Evolutionary conservation across 441 rosid genomes (phyloP), one percentile per base, ranked within the genome.

Genomic region (Biscutella laevigata): DNA sequence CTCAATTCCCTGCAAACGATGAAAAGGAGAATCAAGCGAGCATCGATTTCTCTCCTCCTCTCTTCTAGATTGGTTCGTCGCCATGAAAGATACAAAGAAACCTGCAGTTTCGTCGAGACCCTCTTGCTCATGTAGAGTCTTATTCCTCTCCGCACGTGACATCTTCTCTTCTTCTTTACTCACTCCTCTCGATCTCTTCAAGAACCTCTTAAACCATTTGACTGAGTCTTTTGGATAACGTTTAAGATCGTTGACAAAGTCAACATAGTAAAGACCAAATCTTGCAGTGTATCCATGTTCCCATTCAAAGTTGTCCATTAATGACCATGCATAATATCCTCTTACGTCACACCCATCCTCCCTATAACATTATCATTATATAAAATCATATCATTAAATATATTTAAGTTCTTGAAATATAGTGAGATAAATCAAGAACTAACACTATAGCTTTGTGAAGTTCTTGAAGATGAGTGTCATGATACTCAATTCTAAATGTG

Each of bases 321-420:
- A 63, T 11, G 84, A 74, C 84, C 82, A 76, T 7, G 75, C 78
- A 26, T 74, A 71, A 19, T 71, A 82, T 26, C 85, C 88, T 41
- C 71, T 77, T 37, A 82, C 77, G 11, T 82, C 74, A 9, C 53
- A 79, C 0, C 80, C 84, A 41, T 68, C 68, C 58, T 68, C 59
- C 45, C 72, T 61, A 5, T 52, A 56, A n/a, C n/a, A n/a, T n/a
- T n/a, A n/a, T n/a, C n/a, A n/a, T n/a, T n/a, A n/a, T n/a, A n/a
- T n/a, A n/a, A n/a, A n/a, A n/a, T n/a, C n/a, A n/a, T n/a, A n/a
- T n/a, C n/a, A n/a, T n/a, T n/a, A n/a, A n/a, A n/a, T n/a, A n/a
- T n/a, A n/a, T n/a, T n/a, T n/a, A n/a, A n/a, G n/a, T n/a, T n/a
- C n/a, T n/a, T n/a, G n/a, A n/a, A n/a, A n/a, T n/a, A n/a, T n/a